Percentiles rank a stretch among this genome's conserved stretches.
These are phyloP conservation scores for Solanum neorickii DNA, from an alignment of 257 asterid species.

Conservation along the genomic window DNA sequence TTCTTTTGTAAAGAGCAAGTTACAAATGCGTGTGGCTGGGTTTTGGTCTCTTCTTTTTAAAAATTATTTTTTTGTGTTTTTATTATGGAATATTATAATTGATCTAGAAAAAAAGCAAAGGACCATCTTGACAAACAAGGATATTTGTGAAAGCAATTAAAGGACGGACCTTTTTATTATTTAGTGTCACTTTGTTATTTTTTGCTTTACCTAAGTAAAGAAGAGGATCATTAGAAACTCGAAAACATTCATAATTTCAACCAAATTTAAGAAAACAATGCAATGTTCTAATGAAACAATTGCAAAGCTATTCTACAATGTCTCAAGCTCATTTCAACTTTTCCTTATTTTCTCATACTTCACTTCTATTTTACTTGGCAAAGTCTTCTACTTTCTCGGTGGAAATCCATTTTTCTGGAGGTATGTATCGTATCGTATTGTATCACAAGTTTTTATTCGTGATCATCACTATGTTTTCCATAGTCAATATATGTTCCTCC, in stretches of 20 bases:
- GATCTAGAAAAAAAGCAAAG: background rate
- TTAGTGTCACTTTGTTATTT: slow-evolving; percentile 23
- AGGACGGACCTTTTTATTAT: slow-evolving; percentile 25
- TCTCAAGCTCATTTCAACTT: slow-evolving; percentile 55
- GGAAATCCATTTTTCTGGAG: slow-evolving; percentile 66
- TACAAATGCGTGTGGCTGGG: slow-evolving; percentile 32
- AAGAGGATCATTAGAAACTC: slow-evolving; percentile 19
- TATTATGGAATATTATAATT: background rate
- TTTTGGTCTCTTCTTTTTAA: slow-evolving; percentile 27
- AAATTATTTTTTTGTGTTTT: slow-evolving; percentile 27
- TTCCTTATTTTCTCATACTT: slow-evolving; percentile 61
- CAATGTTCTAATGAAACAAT: slow-evolving; percentile 48
- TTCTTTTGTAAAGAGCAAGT: slow-evolving; percentile 30
- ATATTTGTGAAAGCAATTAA: slow-evolving; percentile 37
- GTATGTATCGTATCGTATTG: slow-evolving; percentile 4
- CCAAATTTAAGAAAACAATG: slow-evolving; percentile 33
- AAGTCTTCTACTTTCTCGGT: slow-evolving; percentile 57
- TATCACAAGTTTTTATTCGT: background rate
- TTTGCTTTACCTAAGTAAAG: slow-evolving; percentile 25
- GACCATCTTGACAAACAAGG: slow-evolving; percentile 19
- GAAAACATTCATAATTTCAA: background rate
- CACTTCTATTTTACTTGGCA: slow-evolving; percentile 63
- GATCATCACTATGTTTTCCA: background rate
- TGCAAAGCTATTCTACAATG: slow-evolving; percentile 58
- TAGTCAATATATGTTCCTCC: background rate